phyloP scores from a whole-genome alignment of 495 filamentous ascomycete species.

The Penicillium egyptiacum region DNA sequence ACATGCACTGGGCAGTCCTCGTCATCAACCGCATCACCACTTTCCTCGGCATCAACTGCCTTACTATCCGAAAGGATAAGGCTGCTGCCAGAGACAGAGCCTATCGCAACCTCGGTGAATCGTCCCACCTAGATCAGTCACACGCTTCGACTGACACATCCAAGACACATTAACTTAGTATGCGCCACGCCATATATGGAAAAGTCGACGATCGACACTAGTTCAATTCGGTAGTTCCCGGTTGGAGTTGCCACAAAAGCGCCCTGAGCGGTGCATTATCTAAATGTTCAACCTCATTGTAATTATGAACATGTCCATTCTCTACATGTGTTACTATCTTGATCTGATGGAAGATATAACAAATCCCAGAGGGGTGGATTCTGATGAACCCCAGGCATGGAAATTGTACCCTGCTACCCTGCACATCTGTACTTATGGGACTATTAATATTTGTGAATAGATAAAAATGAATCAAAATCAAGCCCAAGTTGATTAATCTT shows the following conservation, averaged over 20 bases:
- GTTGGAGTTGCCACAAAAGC: background rate
- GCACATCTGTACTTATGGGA: slow-evolving; percentile 14
- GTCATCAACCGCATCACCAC: slow-evolving; percentile 90
- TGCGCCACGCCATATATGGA: background rate
- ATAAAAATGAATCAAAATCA: background rate
- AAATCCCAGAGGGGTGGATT: slow-evolving; percentile 22
- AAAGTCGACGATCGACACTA: background rate
- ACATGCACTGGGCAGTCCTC: slow-evolving; percentile 88
- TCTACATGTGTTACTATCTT: background rate
- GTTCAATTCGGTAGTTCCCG: background rate
- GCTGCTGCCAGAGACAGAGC: slow-evolving; percentile 39
- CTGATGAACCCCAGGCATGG: slow-evolving; percentile 9
- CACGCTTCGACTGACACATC: slow-evolving; percentile 16
- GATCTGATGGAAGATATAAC: background rate
- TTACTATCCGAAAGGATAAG: slow-evolving; percentile 76
- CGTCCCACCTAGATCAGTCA: slow-evolving; percentile 3
- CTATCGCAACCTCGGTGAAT: slow-evolving; percentile 41
- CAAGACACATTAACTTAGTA: slow-evolving; percentile 27
- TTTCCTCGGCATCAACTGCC: slow-evolving; percentile 88
- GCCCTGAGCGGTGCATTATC: background rate
- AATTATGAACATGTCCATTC: slow-evolving; percentile 10
- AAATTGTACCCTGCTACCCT: background rate
- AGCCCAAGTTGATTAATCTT: slow-evolving; percentile 6
- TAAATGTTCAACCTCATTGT: slow-evolving; percentile 8
- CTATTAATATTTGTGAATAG: slow-evolving; percentile 18